These are phyloP conservation scores for Podila clonocystis DNA, from an alignment of 192 early-diverging fungal species.

Conservation along the genomic window DNA sequence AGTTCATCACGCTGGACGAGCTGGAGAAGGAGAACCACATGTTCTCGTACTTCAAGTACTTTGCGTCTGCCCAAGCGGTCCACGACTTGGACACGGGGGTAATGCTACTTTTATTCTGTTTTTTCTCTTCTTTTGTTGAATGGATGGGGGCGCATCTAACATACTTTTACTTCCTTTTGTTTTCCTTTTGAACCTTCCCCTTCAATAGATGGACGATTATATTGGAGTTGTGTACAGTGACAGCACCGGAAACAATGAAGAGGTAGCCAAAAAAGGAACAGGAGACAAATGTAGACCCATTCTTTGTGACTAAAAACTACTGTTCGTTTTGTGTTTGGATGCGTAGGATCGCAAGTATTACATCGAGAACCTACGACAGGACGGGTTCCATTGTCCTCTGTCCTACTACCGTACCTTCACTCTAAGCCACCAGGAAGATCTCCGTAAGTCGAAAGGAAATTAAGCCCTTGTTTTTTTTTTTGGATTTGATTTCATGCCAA, in stretches of 20 bases:
- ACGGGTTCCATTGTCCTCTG: slow-evolving; percentile 10
- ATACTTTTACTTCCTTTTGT: background rate
- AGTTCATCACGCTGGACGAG: background rate
- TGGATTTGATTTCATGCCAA: background rate
- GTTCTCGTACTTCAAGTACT: slow-evolving; percentile 14
- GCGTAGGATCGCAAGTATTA: slow-evolving; percentile 12
- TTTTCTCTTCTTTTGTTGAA: background rate
- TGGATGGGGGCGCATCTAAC: background rate
- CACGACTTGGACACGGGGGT: background rate
- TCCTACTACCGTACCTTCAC: slow-evolving; percentile 11
- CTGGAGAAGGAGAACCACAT: slow-evolving; percentile 8
- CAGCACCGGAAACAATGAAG: background rate
- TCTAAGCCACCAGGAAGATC: slow-evolving; percentile 10
- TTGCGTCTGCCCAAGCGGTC: background rate
- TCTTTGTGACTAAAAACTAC: too few relatives aligned
- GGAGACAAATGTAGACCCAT: background rate
- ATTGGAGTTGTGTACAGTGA: background rate
- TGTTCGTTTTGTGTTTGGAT: background rate
- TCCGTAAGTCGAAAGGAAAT: background rate
- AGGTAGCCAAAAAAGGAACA: background rate
- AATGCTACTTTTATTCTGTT: background rate
- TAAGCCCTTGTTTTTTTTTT: background rate
- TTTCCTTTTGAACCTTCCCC: background rate
- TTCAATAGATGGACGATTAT: slow-evolving; percentile 4
- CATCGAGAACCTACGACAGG: background rate